These are phyloP conservation scores for Debaryomyces fabryi DNA, from an alignment of 1,139 yeast species.

Conservation along the genomic window DNA sequence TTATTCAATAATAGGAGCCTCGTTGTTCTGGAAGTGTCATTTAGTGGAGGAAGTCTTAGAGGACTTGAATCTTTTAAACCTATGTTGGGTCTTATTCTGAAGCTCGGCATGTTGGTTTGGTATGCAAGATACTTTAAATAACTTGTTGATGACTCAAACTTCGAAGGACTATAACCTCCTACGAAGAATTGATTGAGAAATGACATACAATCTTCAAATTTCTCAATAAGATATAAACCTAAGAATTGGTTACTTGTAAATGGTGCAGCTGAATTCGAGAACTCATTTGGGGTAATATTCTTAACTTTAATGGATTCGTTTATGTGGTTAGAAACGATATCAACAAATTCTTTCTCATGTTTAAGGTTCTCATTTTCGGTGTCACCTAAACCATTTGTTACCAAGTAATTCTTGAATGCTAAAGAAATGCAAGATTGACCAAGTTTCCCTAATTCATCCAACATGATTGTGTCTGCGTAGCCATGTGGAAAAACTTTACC, in stretches of 20 bases:
- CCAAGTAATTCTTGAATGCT: not conserved
- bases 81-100: not conserved
- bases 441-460: conserved; percentile 3
- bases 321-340: conserved; percentile 1
- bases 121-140: conserved; percentile 6
- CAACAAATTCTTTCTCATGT: conserved; percentile 1
- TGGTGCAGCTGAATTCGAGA: not conserved
- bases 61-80: conserved; percentile 7
- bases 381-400: not conserved
- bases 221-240: not conserved
- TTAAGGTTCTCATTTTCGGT: not conserved
- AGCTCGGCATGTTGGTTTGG: conserved; percentile 5
- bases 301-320: conserved; percentile 4
- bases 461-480: not conserved
- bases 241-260: not conserved
- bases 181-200: not conserved
- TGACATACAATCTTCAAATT: conserved; percentile 1
- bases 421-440: conserved; percentile 5
- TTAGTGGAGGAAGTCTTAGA: conserved; percentile 16
- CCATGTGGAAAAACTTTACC: conserved; percentile 1
- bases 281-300: conserved; percentile 1
- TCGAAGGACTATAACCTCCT: not conserved
- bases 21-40: conserved; percentile 11
- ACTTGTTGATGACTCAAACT: not conserved
- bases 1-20: conserved; percentile 12